A percentile compares a stretch with the other conserved stretches of the same genome.
Evolutionary conservation across 208 protist species (phyloP).

Genomic region (Trypanosoma scelopori): DNA sequence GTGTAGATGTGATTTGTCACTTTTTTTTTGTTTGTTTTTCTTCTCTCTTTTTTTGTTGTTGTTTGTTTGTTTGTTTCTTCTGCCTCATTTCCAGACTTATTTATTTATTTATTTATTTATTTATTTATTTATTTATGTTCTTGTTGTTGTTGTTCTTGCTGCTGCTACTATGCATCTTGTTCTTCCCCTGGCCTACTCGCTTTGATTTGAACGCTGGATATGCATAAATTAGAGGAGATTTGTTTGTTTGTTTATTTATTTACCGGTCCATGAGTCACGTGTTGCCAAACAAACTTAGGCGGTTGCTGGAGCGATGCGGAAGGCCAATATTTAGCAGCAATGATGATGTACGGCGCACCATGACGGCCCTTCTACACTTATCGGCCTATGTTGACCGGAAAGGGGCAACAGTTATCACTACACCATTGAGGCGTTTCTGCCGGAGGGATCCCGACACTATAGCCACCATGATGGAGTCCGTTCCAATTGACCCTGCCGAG

Average conservation of each 20-base stretch:
- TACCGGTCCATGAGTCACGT: constrained; percentile 7
- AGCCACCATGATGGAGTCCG: constrained; percentile 31
- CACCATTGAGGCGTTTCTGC: constrained; percentile 33
- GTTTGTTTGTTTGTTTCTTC: too few species aligned
- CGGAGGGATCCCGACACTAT: constrained; percentile 38
- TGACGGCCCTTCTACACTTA: constrained; percentile 42
- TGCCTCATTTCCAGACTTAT: too few species aligned
- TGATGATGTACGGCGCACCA: constrained; percentile 42
- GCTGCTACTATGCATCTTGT: too few species aligned
- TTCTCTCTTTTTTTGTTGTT: too few species aligned
- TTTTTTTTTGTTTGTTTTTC: too few species aligned
- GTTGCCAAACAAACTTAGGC: constrained; percentile 18
- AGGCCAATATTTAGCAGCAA: constrained; percentile 34
- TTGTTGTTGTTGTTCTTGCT: too few species aligned
- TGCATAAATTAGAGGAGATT: too few species aligned
- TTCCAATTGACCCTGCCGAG: constrained; percentile 29
- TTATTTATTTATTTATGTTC: too few species aligned
- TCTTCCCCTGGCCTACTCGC: too few species aligned
- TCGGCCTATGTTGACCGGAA: constrained; percentile 33
- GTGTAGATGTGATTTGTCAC: too few species aligned
- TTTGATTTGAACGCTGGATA: too few species aligned
- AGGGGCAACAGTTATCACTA: constrained; percentile 23
- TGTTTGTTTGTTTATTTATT: not conserved
- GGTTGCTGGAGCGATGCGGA: constrained; percentile 27
- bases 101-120: too few species aligned